A percentile compares a stretch with the other conserved stretches of the same genome.
phyloP scores from a whole-genome alignment of 1,284 basidiomycete species.

The Bondarzewia mesenterica region DNA sequence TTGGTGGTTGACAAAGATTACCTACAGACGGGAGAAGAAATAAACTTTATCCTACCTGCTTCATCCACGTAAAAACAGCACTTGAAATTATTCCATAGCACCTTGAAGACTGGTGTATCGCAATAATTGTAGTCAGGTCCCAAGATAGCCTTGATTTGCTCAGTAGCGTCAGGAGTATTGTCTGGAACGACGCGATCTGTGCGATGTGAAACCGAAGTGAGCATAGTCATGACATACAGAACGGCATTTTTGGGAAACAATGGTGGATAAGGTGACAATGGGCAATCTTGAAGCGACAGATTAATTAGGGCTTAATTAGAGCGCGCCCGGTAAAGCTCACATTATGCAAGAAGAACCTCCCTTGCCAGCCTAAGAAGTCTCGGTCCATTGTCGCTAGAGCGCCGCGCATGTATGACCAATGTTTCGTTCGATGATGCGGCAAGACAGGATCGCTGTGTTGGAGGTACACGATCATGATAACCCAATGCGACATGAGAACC shows the following conservation, averaged over 20 bases:
- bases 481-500: slow-evolving; percentile 47
- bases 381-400: slow-evolving; percentile 73
- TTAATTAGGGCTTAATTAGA: neutral
- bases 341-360: slow-evolving; percentile 45
- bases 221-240: slow-evolving; percentile 11
- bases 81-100: slow-evolving; percentile 18
- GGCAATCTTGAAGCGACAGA: slow-evolving; percentile 12
- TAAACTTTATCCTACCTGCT: slow-evolving; percentile 29
- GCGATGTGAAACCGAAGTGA: neutral
- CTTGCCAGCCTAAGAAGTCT: slow-evolving; percentile 51
- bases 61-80: neutral
- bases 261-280: slow-evolving; percentile 23
- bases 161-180: slow-evolving; percentile 11
- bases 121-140: slow-evolving; percentile 32
- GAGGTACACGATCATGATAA: slow-evolving; percentile 64
- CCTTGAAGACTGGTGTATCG: slow-evolving; percentile 40
- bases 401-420: slow-evolving; percentile 68
- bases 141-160: slow-evolving; percentile 41
- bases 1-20: slow-evolving; percentile 54
- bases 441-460: slow-evolving; percentile 69
- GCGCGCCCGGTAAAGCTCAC: slow-evolving; percentile 33
- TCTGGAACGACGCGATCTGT: neutral
- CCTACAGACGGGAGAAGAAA: slow-evolving; percentile 34
- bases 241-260: slow-evolving; percentile 19
- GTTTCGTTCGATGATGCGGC: slow-evolving; percentile 43